Evolutionary conservation across 2,329 filamentous ascomycete species (phyloP), one percentile per base, ranked within the genome.

Genomic region (Domatiomyces globalis): DNA sequence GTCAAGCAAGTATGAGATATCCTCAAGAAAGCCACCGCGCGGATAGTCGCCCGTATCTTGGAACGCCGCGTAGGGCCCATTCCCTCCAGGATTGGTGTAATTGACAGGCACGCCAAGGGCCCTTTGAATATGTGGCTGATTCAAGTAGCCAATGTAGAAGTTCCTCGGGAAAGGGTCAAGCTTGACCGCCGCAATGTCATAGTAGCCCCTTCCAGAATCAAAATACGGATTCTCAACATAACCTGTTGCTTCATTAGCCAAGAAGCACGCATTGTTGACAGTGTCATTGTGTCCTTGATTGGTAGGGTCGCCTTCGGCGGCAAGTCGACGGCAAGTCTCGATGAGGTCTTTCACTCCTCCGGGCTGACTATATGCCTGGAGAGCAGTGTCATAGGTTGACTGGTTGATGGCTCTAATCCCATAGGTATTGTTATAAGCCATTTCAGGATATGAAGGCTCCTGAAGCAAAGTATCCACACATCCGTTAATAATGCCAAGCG

Each of bases 61-160:
- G 56, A 81, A 81, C 1, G 70, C 73, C 2, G 57, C 49, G 22
- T 25, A 25, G 22, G 22, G 22, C 6, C 3, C 22, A 25, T 25
- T 25, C 8, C 66, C 65, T 1, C 78, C 75, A 10, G 71, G 67
- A 56, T 67, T 60, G 0, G 77, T 76, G 67, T 72, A 81, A 60
- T 79, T 78, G 6, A 78, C 57, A 0, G 73, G 71, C 1, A 75
- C 71, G 9, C 77, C 77, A 1, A 80, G 67, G 1, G 72, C 73
- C 10, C 61, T 60, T 58, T 78, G 75, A 1, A 78, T 72, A 48
- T 71, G 67, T 0, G 66, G 66, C 53, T 76, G 69, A 56, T 74
- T 75, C 17, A 80, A 67, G 60, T 70, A 80, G 2, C 71, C 72
- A 18, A 67, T 60, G 56, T 72, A 71, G 62, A 72, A 75, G 10